A percentile compares a stretch with the other conserved stretches of the same genome.
Evolutionary conservation across 192 early-diverging fungal species (phyloP).

Genomic region (Martensiomyces pterosporus): DNA sequence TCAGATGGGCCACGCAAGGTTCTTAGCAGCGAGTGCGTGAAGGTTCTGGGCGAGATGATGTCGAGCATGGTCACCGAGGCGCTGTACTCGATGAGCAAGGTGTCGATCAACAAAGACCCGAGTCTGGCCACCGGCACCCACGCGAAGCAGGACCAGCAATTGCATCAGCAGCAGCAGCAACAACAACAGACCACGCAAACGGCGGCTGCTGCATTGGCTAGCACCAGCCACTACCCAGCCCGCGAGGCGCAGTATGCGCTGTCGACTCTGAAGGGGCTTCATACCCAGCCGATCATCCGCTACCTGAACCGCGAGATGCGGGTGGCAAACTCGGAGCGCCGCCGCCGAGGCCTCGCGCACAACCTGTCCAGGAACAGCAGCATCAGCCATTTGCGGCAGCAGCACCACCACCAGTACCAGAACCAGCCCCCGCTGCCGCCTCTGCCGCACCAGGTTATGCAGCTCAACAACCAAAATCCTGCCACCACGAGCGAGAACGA

Average conservation of each 20-base stretch:
- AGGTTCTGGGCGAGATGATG: slow-evolving; percentile 39
- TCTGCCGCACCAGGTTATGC: no score
- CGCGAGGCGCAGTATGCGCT: slow-evolving; percentile 27
- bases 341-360: slow-evolving; percentile 34
- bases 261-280: slow-evolving; percentile 46
- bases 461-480: no score
- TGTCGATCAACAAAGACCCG: slow-evolving; percentile 19
- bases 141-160: slow-evolving; percentile 6
- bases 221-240: no score
- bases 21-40: slow-evolving; percentile 13
- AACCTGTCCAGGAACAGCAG: slow-evolving; percentile 45
- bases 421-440: slow-evolving; percentile 41
- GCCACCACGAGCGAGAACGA: no score
- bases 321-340: slow-evolving; percentile 21
- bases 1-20: slow-evolving; percentile 3
- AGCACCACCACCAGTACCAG: slow-evolving; percentile 23
- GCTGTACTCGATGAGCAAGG: slow-evolving; percentile 38
- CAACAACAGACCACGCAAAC: slow-evolving; percentile 12
- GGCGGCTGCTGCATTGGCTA: no score
- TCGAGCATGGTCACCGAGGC: slow-evolving; percentile 41
- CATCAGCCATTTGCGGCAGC: slow-evolving; percentile 32
- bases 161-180: slow-evolving; percentile 5
- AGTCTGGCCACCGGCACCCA: slow-evolving; percentile 19
- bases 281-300: slow-evolving; percentile 46
- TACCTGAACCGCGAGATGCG: slow-evolving; percentile 45